Evolutionary conservation across 108 stramenopile species (phyloP), one percentile per base, ranked within the genome.

Genomic region (Cylindrotheca closterium): DNA sequence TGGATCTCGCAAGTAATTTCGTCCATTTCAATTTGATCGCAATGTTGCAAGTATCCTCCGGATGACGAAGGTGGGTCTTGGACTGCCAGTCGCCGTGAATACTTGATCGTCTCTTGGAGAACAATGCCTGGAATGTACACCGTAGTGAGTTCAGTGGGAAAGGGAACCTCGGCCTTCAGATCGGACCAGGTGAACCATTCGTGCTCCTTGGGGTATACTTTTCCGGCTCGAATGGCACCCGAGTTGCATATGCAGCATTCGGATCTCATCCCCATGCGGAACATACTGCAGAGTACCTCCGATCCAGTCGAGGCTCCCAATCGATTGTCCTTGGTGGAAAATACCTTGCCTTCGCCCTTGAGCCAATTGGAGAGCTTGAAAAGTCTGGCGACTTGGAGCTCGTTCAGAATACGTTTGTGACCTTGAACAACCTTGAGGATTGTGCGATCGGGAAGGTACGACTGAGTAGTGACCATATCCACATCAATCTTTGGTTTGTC

Each of bases 141-240:
- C 8, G 63, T 51, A 25, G 67, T 45, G 42, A 83, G 31, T 26
- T 47, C 30, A 17, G 65, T 73, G 0, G 65, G 54, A 49, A 83
- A 83, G 0, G 77, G 74, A 7, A 83, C 30, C 51, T 79, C 82
- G 2, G 75, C 27, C 48, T 77, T 72, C 18, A 83, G 67, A 77
- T 83, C 82, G 8, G 50, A 37, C 55, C 65, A 74, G 3, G 75
- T 74, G 51, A 83, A 73, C 63, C 59, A 60, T 30, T 56, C 71
- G 12, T 58, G 57, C 1, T 64, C 56, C 21, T 26, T 30, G 22
- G 33, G 42, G 51, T 79, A 83, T 12, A 28, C 48, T 22, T 50
- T 51, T 18, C 55, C 49, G 21, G 65, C 82, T 12, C 77, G 75
- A 29, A 83, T 75, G 26, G 51, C 49, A n/a, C 78, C 82, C 17